Base-by-base conservation (phyloP, 208 protist species). In the Leptomonas pyrrhocoris region DNA sequence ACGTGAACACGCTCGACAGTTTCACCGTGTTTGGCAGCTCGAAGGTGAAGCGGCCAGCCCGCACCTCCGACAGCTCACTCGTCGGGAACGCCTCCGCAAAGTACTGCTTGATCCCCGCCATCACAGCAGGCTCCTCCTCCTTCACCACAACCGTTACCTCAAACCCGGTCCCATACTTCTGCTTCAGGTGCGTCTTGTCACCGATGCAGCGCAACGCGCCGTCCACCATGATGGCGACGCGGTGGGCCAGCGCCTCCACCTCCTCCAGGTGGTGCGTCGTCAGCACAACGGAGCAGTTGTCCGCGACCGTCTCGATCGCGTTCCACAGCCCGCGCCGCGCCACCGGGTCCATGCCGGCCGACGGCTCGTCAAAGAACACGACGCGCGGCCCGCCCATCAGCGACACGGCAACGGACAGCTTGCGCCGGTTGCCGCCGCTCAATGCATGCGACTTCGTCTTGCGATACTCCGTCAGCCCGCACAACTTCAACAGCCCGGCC, bases 221-320 rank as follows among this genome's bases (percentile, higher is more conserved):
- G 49, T 81, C 73, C 16, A 81, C 80, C 85, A 97, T 95, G 28
- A 97, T 96, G 15, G 85, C 87, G 6, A 96, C 73, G 40, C 69
- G 60, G 58, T 81, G 38, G 23, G 85, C 86, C 18, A 98, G 73
- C 8, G 91, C 90, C 70, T 97, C 93, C 67, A 90, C 86, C 84
- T 98, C 96, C 68, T 97, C 93, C 79, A 98, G 81, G 58, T 96
- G 91, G 68, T 98, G 96, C 54, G 95, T 97, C 57, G 95, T 97
- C 60, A 98, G 73, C 71, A 94, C 84, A 11, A 94, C 78, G 42
- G 88, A 83, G 79, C 85, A 91, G 74, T 84, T 75, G 46, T 81
- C 51, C 0, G 86, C 45, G 21, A 80, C 88, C 73, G 63, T 68
- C 73, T 89, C 80, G 56, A 87, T 92, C 18, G 76, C 77, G 34